Evolutionary conservation across 2,329 filamentous ascomycete species (phyloP), one percentile per base, ranked within the genome.

Genomic region (Leptographium galeiforme): DNA sequence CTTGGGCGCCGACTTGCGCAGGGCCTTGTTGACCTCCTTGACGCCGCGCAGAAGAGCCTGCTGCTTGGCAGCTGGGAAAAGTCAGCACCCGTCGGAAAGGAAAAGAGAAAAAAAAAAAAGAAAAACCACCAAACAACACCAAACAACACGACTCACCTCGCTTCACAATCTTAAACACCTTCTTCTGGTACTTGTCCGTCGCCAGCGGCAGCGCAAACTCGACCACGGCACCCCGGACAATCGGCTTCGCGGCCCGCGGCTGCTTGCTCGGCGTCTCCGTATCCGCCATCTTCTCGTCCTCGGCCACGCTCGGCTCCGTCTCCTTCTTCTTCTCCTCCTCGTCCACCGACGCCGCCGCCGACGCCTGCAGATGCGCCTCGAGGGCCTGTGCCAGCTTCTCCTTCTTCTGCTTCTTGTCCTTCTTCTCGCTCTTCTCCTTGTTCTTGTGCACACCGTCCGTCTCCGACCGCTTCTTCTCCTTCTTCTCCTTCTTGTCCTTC

Each of bases 21-120:
- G 87, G 38, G 90, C 86, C 76, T 98, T 98, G 74, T 97, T 90
- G 66, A 95, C 91, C 74, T 98, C 93, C 73, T 98, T 98, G 61
- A 98, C 93, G 66, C 93, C 93, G 66, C 93, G 90, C 76, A 95
- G 95, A 66, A 98, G 86, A 56, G 88, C 87, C 74, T 94, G 94
- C 73, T 89, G 82, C 73, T 95, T 95, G 63, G 93, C 90, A 62
- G 91, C 93, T 97, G 70, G 32, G 8, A 12, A 11, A 13, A 25
- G 46, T n/a, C 4, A 49, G 33, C 30, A 36, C 11, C 12, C 1
- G n/a, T 7, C 32, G 30, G 36, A 32, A 25, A 3, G 3, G 5
- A 44, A 5, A 33, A 19, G 13, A 18, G 5, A 13, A 43, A 40
- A 25, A 47, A 16, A 33, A 2, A n/a, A n/a, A 45, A 45, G 6